Base-by-base conservation (phyloP, 139 green algal species). In the Coelastrella sp. region DNA sequence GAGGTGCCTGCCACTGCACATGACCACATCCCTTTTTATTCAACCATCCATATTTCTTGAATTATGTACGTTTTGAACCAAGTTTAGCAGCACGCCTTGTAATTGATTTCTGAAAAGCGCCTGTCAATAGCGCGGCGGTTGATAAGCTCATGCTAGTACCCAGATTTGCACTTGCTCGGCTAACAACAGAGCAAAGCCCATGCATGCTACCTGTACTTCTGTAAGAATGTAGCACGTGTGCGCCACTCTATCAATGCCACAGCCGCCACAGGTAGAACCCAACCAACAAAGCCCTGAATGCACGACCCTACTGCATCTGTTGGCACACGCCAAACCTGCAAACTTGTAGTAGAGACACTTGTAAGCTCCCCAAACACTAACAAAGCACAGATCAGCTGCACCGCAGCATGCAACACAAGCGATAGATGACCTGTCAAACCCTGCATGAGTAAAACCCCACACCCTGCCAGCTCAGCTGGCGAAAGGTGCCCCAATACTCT, bases 381-480 rank as follows among this genome's bases (percentile, higher is more conserved):
- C 10, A 64, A 61, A 4, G 23, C 64, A 47, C 56, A 56, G 19
- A 19, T 5, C n/a, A 56, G 10, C 59, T 87, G 82, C 32, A 87
- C 82, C 17, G 65, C 82, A 17, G 82, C 82, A 54, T 87, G 82
- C 65, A 87, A 16, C n/a, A 65, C 6, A 19, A 64, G 5, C 19
- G 64, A 32, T 32, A 87, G 65, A 47, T 79, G 64, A 23, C 82
- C 82, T 3, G 14, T 19, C 4, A 87, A 65, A 3, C 82, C 82
- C 19, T 65, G 82, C 82, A 87, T 77, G 5, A 87, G 4, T 14
- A 87, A 22, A 13, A 87, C 20, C 20, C 82, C 82, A 58, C 64
- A 87, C 6, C 64, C 32, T 19, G 82, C 82, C 13, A 17, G n/a
- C 23, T 87, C 65, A 6, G 32, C 82, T 19, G n/a, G 64, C 10